Percentiles rank a stretch among this genome's conserved stretches.
Evolutionary conservation across 192 early-diverging fungal species (phyloP).

Genomic region (Umbelopsis ramanniana): DNA sequence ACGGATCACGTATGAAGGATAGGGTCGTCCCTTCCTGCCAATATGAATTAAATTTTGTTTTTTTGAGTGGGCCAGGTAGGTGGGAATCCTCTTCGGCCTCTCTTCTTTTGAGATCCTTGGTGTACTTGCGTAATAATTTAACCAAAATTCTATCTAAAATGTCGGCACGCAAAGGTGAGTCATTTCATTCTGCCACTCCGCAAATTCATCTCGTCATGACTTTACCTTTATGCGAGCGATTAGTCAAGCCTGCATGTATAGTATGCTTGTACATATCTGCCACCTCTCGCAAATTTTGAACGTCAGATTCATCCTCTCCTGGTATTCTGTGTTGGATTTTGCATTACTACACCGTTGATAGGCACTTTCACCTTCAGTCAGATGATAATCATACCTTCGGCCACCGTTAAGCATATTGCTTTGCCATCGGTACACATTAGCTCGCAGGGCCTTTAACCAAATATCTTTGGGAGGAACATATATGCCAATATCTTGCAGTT

Average conservation of each 20-base stretch:
- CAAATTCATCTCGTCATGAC: background rate
- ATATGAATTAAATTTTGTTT: background rate
- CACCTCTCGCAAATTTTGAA: background rate
- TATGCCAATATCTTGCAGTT: background rate
- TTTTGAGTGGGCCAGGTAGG: background rate
- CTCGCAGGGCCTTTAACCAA: background rate
- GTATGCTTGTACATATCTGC: slow-evolving; percentile 9
- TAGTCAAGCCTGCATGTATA: background rate
- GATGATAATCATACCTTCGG: background rate
- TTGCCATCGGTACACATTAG: background rate
- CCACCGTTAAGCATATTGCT: slow-evolving; percentile 7
- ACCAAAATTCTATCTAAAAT: background rate
- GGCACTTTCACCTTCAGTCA: background rate
- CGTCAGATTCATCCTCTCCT: slow-evolving; percentile 1
- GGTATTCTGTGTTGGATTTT: background rate
- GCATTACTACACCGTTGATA: background rate
- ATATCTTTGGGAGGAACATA: slow-evolving; percentile 1
- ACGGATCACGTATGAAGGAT: slow-evolving; percentile 1
- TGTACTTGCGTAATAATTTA: background rate
- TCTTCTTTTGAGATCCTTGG: background rate
- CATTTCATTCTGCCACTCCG: too few relatives aligned
- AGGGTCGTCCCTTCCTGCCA: slow-evolving; percentile 4
- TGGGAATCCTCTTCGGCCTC: background rate
- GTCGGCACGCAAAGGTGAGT: background rate
- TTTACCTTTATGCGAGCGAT: background rate